phyloP scores from a whole-genome alignment of 306 rosid genomes.

The Mimosa pudica region DNA sequence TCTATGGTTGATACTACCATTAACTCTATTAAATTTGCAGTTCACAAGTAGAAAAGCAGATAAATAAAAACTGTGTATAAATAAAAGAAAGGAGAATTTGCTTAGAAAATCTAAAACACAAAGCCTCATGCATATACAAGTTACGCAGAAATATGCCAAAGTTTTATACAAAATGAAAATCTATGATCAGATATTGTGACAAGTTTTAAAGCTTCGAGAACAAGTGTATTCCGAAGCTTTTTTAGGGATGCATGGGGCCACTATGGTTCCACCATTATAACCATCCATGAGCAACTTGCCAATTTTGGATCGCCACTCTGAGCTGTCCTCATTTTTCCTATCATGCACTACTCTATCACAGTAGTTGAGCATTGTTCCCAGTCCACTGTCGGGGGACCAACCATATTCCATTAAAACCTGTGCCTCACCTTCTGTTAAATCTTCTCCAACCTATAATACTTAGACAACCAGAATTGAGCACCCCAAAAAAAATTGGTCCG shows the following conservation, averaged over 20 bases:
- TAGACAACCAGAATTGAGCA: conserved; percentile 28
- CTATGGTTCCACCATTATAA: conserved; percentile 60
- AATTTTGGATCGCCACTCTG: conserved; percentile 88
- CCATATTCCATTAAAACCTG: conserved; percentile 73
- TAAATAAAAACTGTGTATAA: neutral
- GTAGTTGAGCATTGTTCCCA: conserved; percentile 92
- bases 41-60: neutral
- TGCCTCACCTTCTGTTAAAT: conserved; percentile 75
- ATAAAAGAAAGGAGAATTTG: neutral
- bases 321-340: conserved; percentile 55
- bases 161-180: conserved; percentile 32
- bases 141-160: conserved; percentile 8
- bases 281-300: conserved; percentile 78
- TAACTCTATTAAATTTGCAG: neutral
- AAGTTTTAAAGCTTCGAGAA: conserved; percentile 42
- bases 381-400: conserved; percentile 77
- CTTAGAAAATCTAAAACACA: neutral
- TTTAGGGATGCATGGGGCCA: conserved; percentile 48
- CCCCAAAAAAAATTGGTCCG: neutral
- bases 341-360: conserved; percentile 86
- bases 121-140: neutral
- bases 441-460: conserved; percentile 49
- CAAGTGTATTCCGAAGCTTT: conserved; percentile 43
- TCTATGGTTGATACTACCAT: neutral
- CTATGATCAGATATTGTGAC: conserved; percentile 25